phyloP scores from a whole-genome alignment of 192 early-diverging fungal genomes.

The Backusella psychrophila region DNA sequence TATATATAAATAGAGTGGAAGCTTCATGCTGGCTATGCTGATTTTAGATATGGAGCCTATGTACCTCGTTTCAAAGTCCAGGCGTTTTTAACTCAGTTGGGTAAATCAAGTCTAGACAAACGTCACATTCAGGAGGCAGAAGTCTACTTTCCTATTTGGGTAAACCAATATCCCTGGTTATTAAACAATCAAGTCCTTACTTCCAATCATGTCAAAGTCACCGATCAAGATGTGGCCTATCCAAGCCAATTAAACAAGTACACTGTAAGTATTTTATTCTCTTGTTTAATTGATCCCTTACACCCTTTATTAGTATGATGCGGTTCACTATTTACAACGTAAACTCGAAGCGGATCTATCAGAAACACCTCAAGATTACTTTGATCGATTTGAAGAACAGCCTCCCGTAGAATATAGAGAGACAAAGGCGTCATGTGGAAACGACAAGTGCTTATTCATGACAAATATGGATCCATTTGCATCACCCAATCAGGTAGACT shows the following conservation, averaged over 20 bases:
- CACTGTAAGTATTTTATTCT: background rate
- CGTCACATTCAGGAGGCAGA: conserved; percentile 45
- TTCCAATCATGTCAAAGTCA: conserved; percentile 41
- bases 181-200: conserved; percentile 39
- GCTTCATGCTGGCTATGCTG: conserved; percentile 54
- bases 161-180: conserved; percentile 58
- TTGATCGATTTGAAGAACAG: conserved; percentile 40
- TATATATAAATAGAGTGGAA: conserved; percentile 40
- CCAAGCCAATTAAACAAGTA: background rate
- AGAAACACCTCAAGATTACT: conserved; percentile 41
- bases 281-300: background rate
- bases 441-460: conserved; percentile 52
- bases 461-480: conserved; percentile 53
- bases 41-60: conserved; percentile 52
- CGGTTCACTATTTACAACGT: conserved; percentile 42
- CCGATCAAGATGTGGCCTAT: conserved; percentile 24
- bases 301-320: conserved; percentile 41
- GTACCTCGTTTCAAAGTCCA: conserved; percentile 48
- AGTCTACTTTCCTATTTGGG: conserved; percentile 59
- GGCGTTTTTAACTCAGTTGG: conserved; percentile 48
- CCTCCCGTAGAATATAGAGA: conserved; percentile 45
- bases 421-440: conserved; percentile 46
- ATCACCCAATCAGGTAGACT: conserved; percentile 35
- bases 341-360: conserved; percentile 39
- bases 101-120: conserved; percentile 45